phyloP scores from a whole-genome alignment of 495 filamentous ascomycete species.

The Melanomma pulvis-pyrius region DNA sequence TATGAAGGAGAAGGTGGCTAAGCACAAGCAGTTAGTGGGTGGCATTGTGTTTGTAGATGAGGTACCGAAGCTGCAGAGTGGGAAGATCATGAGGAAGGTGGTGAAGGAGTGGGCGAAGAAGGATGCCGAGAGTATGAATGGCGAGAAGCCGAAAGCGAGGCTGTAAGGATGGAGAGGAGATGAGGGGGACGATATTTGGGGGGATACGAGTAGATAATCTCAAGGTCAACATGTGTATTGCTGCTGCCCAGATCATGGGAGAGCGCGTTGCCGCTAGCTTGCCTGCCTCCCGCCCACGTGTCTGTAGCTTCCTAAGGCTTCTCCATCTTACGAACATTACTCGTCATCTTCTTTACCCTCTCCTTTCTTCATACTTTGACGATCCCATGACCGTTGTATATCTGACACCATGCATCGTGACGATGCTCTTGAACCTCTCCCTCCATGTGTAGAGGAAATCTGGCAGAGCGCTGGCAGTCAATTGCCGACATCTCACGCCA shows the following conservation, averaged over 20 bases:
- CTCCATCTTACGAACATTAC: too few relatives aligned
- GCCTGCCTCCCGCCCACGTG: too few relatives aligned
- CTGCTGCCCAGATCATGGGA: slow-evolving; percentile 1
- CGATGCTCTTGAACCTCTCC: too few relatives aligned
- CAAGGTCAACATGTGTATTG: too few relatives aligned
- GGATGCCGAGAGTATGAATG: slow-evolving; percentile 36
- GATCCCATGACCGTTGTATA: too few relatives aligned
- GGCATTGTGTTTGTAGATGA: slow-evolving; percentile 46
- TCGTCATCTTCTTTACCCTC: too few relatives aligned
- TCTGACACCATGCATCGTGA: too few relatives aligned
- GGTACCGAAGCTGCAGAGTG: slow-evolving; percentile 43
- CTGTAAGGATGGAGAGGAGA: slow-evolving; percentile 11
- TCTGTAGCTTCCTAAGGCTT: too few relatives aligned
- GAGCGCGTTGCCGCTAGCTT: slow-evolving; percentile 8
- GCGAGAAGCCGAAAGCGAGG: slow-evolving; percentile 30
- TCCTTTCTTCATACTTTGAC: too few relatives aligned
- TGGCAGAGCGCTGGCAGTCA: not conserved
- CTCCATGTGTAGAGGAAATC: slow-evolving; percentile 3
- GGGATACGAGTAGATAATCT: too few relatives aligned
- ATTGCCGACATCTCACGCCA: slow-evolving; percentile 1
- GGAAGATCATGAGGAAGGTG: slow-evolving; percentile 44
- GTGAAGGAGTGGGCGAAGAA: slow-evolving; percentile 45
- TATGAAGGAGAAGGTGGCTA: slow-evolving; percentile 43
- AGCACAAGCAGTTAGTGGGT: slow-evolving; percentile 45
- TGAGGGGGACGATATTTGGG: not conserved